These are phyloP conservation scores for Aspergillus steynii DNA, from an alignment of 495 filamentous ascomycete species.

Conservation along the genomic window DNA sequence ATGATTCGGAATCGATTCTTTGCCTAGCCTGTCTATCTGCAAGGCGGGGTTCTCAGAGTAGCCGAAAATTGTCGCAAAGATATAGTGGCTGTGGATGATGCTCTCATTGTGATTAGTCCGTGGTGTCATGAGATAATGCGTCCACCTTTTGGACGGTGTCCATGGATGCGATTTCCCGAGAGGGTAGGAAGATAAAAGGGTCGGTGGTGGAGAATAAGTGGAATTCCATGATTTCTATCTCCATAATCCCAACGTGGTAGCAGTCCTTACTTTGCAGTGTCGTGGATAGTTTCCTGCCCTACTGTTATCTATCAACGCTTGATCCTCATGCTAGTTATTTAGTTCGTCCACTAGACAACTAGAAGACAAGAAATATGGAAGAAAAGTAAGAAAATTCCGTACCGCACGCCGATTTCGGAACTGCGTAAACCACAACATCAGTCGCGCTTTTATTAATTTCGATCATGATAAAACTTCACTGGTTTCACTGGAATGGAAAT, in stretches of 20 bases:
- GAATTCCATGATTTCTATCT: not conserved
- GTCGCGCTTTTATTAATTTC: not conserved
- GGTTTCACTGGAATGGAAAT: not conserved
- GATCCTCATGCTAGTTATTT: not conserved
- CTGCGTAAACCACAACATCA: too few relatives aligned
- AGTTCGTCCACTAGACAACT: not conserved
- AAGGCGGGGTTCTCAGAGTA: not conserved
- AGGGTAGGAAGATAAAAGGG: not conserved
- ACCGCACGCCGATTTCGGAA: not conserved
- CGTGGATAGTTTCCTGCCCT: not conserved
- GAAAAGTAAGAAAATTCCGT: not conserved
- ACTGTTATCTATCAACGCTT: not conserved
- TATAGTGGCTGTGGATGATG: not conserved
- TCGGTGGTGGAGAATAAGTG: not conserved
- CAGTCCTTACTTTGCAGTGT: not conserved
- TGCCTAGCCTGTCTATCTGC: not conserved
- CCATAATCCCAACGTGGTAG: not conserved
- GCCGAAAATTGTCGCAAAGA: not conserved
- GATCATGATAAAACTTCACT: not conserved
- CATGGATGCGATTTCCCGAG: not conserved
- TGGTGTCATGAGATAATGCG: not conserved
- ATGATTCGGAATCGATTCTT: not conserved
- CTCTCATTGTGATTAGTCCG: not conserved
- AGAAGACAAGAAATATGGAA: not conserved
- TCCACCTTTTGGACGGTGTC: not conserved